Evolutionary conservation across 805 yeast species (phyloP).

Genomic region (Saturnispora sanitii): DNA sequence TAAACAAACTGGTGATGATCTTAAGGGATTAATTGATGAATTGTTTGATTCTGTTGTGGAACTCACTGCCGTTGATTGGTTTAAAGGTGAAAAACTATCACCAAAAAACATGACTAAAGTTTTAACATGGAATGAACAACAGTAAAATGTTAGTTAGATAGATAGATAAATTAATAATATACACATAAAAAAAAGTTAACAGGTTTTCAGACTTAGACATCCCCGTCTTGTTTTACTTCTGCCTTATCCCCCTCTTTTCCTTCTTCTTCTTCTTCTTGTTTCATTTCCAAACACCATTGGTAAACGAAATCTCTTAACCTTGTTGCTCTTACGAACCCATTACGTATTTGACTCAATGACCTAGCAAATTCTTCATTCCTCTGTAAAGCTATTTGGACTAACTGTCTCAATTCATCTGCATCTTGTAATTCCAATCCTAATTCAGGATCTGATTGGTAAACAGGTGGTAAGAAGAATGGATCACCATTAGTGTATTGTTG

Average conservation of each 20-base stretch:
- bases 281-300: conserved; percentile 81
- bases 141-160: conserved; percentile 6
- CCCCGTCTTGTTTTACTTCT: neutral
- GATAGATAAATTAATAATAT: neutral
- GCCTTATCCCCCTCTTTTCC: neutral
- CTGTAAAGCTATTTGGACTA: conserved; percentile 70
- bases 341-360: conserved; percentile 62
- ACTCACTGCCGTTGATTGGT: conserved; percentile 8
- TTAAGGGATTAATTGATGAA: conserved; percentile 55
- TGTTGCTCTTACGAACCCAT: conserved; percentile 70
- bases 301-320: conserved; percentile 58
- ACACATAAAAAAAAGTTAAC: too few species aligned
- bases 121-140: conserved; percentile 6
- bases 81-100: neutral
- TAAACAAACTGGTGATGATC: conserved; percentile 81
- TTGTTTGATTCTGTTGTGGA: conserved; percentile 38
- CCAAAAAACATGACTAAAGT: conserved; percentile 11
- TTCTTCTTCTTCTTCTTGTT: conserved; percentile 35
- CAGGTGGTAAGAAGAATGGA: conserved; percentile 61
- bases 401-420: conserved; percentile 63
- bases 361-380: conserved; percentile 80
- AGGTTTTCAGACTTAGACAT: too few species aligned
- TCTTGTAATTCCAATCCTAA: conserved; percentile 37
- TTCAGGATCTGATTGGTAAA: conserved; percentile 36
- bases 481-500: conserved; percentile 27